These are phyloP conservation scores for Macrophomina pseudophaseolina DNA, from an alignment of 2,329 filamentous ascomycete species.

Conservation along the genomic window DNA sequence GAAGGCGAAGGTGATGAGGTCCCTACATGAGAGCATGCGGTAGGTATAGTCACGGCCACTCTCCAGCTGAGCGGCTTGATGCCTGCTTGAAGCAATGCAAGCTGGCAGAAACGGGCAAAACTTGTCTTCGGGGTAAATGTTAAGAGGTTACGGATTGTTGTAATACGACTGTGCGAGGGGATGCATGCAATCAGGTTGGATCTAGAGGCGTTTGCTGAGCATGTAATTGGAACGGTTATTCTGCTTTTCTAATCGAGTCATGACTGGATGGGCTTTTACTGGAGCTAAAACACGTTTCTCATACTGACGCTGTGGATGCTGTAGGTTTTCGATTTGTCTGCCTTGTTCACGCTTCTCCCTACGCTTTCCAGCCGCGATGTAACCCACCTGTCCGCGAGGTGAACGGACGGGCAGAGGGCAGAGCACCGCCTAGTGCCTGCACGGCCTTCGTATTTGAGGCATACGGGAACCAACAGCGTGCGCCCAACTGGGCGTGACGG, in stretches of 20 bases:
- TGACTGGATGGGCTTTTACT: neutral
- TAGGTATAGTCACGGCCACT: neutral
- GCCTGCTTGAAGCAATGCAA: neutral
- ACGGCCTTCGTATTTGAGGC: neutral
- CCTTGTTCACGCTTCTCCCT: neutral
- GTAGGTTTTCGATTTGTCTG: conserved; percentile 1
- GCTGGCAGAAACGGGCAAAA: neutral
- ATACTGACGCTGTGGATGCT: conserved; percentile 1
- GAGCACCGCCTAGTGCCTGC: neutral
- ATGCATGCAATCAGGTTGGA: conserved; percentile 15
- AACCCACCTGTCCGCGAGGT: neutral
- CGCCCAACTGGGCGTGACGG: neutral
- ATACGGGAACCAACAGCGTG: neutral
- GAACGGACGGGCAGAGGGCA: neutral
- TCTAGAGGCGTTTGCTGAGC: conserved; percentile 21
- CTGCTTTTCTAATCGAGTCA: conserved; percentile 1
- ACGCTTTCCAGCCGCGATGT: neutral
- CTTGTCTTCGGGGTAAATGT: neutral
- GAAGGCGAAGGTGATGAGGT: conserved; percentile 69
- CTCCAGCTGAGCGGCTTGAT: neutral
- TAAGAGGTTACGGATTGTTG: conserved; percentile 12
- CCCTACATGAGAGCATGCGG: neutral
- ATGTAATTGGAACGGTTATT: conserved; percentile 15
- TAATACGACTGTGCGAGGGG: conserved; percentile 7
- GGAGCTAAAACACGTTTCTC: neutral